Conservation (phyloP, 305 asterid genomes). For the Plantago lanceolata region DNA sequence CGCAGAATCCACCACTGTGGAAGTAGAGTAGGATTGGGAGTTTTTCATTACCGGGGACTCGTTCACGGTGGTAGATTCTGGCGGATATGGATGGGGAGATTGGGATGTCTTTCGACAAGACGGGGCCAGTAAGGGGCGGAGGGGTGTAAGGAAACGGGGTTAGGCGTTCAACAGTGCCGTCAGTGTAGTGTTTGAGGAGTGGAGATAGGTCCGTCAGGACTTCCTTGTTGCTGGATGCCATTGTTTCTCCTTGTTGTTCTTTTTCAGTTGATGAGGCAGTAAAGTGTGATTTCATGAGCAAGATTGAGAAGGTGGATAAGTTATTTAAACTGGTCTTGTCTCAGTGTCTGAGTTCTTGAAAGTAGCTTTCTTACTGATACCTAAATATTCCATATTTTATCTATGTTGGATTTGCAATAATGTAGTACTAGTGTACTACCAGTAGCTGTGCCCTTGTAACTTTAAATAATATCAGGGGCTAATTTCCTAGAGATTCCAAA, state of each 20-base stretch:
- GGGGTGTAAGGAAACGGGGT: constrained; percentile 23
- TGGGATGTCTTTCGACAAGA: constrained; percentile 40
- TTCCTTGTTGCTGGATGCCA: constrained; percentile 14
- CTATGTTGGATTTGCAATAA: too few relatives aligned
- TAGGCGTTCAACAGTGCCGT: constrained; percentile 46
- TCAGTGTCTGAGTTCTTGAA: too few relatives aligned
- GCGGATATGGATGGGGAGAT: constrained; percentile 32
- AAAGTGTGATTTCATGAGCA: too few relatives aligned
- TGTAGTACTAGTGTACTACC: too few relatives aligned
- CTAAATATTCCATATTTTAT: too few relatives aligned
- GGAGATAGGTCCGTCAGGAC: constrained; percentile 34
- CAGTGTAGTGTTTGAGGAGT: constrained; percentile 34
- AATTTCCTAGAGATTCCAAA: too few relatives aligned
- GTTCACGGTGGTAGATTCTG: constrained; percentile 44
- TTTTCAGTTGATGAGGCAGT: too few relatives aligned
- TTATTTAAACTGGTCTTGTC: too few relatives aligned
- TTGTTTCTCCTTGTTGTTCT: not conserved
- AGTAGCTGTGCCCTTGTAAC: too few relatives aligned
- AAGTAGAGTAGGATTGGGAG: constrained; percentile 38
- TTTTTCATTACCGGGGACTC: constrained; percentile 22
- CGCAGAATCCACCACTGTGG: constrained; percentile 49
- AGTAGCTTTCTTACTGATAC: too few relatives aligned
- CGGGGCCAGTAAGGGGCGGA: constrained; percentile 26
- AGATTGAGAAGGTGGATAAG: too few relatives aligned
- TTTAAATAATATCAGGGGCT: too few relatives aligned